Evolutionary conservation across 2,329 filamentous ascomycete genomes (phyloP).

Genomic region (Gnomoniopsis sp.): DNA sequence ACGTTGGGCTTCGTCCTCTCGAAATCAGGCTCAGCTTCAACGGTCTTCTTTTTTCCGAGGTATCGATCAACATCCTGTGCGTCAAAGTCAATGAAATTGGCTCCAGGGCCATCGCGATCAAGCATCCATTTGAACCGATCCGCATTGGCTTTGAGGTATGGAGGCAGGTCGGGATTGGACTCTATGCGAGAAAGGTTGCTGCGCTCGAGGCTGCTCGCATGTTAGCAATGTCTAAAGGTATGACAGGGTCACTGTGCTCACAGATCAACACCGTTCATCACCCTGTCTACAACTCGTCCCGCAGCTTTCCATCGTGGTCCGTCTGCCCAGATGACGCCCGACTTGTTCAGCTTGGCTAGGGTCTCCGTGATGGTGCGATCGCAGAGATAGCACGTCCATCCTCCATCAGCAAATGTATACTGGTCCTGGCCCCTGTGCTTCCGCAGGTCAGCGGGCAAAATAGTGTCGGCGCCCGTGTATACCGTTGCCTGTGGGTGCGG

Average conservation of each 20-base stretch:
- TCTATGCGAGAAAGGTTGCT: constrained; percentile 27
- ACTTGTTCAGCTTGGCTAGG: constrained; percentile 33
- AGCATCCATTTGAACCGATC: constrained; percentile 34
- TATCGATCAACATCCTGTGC: constrained; percentile 7
- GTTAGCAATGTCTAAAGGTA: constrained; percentile 8
- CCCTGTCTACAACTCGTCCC: constrained; percentile 35
- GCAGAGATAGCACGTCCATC: constrained; percentile 45
- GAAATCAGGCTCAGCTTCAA: constrained; percentile 14
- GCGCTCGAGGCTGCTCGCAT: constrained; percentile 20
- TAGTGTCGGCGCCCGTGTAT: constrained; percentile 34
- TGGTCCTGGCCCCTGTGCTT: constrained; percentile 24
- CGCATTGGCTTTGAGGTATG: constrained; percentile 32
- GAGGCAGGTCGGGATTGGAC: constrained; percentile 39
- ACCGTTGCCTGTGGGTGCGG: constrained; percentile 42
- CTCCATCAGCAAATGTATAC: constrained; percentile 35
- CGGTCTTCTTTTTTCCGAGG: constrained; percentile 11
- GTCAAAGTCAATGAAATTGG: constrained; percentile 32
- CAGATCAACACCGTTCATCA: constrained; percentile 40
- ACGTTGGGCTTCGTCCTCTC: background rate
- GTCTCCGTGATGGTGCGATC: constrained; percentile 36
- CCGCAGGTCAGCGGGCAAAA: constrained; percentile 38
- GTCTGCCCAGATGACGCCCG: constrained; percentile 42
- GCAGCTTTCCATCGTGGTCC: constrained; percentile 36
- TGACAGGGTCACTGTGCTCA: constrained; percentile 30
- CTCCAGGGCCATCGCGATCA: constrained; percentile 35